These are phyloP conservation scores for Blastomyces parvus DNA, from an alignment of 2,329 filamentous ascomycete genomes.

Conservation along the genomic window DNA sequence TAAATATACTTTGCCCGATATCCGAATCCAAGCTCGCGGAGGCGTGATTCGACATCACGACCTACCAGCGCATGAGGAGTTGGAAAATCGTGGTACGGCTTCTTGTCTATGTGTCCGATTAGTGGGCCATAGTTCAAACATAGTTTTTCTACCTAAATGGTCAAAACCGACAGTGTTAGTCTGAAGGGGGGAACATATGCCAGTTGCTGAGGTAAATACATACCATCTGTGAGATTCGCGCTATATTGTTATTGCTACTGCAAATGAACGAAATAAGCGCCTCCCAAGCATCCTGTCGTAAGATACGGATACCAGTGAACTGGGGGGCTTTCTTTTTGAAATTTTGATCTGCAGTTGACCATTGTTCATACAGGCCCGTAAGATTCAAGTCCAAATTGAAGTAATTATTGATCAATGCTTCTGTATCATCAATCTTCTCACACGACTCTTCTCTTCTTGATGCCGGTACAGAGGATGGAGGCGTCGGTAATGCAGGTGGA, in stretches of 20 bases:
- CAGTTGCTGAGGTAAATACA: conserved; percentile 8
- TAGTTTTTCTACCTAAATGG: conserved; percentile 63
- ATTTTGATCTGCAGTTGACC: conserved; percentile 76
- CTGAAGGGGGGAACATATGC: neutral
- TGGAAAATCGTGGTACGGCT: conserved; percentile 81
- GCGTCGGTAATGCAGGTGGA: conserved; percentile 28
- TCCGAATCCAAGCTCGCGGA: conserved; percentile 80
- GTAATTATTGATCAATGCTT: conserved; percentile 68
- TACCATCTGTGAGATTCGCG: conserved; percentile 90
- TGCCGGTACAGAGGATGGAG: conserved; percentile 30
- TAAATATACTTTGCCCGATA: conserved; percentile 91
- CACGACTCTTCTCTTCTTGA: conserved; percentile 21
- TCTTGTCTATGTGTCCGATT: conserved; percentile 59
- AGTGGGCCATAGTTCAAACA: conserved; percentile 75
- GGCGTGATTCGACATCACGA: conserved; percentile 64
- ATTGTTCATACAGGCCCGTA: conserved; percentile 67
- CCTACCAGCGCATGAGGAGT: conserved; percentile 61
- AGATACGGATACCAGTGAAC: conserved; percentile 83
- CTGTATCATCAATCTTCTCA: conserved; percentile 56
- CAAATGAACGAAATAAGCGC: conserved; percentile 90
- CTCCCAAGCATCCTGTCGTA: conserved; percentile 95
- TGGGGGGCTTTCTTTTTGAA: conserved; percentile 78
- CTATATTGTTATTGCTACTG: conserved; percentile 98
- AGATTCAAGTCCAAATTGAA: conserved; percentile 78
- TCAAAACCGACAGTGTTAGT: neutral